phyloP scores from a whole-genome alignment of 2,329 filamentous ascomycete genomes.

The Colletotrichum sublineola region DNA sequence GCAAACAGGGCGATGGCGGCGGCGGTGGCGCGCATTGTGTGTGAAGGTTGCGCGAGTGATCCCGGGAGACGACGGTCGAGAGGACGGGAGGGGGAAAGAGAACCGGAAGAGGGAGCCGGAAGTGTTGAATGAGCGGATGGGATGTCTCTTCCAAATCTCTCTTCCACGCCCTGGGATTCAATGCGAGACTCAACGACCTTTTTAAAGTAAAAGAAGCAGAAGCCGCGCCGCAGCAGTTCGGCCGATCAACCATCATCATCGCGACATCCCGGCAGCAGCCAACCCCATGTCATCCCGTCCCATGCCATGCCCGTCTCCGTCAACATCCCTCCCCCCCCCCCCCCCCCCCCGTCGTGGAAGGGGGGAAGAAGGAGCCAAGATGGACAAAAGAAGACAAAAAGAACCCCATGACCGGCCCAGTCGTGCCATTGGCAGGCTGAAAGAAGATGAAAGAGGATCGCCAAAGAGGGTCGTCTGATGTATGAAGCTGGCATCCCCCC shows the following conservation, averaged over 20 bases:
- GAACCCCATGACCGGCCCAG: not conserved
- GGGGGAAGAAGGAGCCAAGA: not conserved
- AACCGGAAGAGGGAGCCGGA: not conserved
- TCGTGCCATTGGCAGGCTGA: not conserved
- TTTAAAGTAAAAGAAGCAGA: slow-evolving; percentile 31
- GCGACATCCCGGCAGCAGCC: not conserved
- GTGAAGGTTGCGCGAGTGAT: not conserved
- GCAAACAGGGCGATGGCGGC: slow-evolving; percentile 36
- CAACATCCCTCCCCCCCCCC: not conserved
- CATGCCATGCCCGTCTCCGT: not conserved
- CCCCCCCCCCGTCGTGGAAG: not conserved
- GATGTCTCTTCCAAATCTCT: too few relatives aligned
- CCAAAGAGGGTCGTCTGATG: not conserved
- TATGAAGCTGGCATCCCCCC: slow-evolving; percentile 10
- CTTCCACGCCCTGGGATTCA: too few relatives aligned
- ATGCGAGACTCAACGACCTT: not conserved
- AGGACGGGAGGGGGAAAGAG: not conserved
- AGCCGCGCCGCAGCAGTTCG: not conserved
- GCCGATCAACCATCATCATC: slow-evolving; percentile 2
- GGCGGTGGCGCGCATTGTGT: slow-evolving; percentile 22
- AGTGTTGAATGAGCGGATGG: not conserved
- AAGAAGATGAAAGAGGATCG: slow-evolving; percentile 7
- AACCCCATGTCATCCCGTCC: not conserved
- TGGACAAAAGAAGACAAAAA: not conserved
- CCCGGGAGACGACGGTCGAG: not conserved